These are phyloP conservation scores for Russula lepida DNA, from an alignment of 768 basidiomycete genomes.

Conservation along the genomic window DNA sequence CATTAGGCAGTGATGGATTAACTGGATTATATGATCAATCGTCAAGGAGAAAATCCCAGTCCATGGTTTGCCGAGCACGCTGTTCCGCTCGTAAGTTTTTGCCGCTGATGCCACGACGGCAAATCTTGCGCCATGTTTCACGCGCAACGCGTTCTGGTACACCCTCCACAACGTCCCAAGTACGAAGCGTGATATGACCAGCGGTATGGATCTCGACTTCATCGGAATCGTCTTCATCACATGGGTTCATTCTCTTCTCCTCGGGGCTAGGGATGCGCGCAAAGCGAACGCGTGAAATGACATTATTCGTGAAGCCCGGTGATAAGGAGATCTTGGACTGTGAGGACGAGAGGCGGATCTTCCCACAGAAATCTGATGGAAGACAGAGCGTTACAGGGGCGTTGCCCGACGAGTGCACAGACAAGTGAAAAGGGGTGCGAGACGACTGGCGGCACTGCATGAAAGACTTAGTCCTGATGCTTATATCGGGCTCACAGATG, in stretches of 20 bases:
- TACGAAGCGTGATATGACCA: slow-evolving; percentile 58
- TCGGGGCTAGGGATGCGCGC: slow-evolving; percentile 23
- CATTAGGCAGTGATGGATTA: background rate
- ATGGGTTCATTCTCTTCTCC: slow-evolving; percentile 22
- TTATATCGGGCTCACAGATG: background rate
- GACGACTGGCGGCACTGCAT: slow-evolving; percentile 26
- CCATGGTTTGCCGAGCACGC: slow-evolving; percentile 41
- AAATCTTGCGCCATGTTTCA: slow-evolving; percentile 39
- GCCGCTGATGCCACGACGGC: slow-evolving; percentile 51
- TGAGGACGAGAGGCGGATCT: slow-evolving; percentile 46
- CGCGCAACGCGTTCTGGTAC: slow-evolving; percentile 54
- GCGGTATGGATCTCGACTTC: slow-evolving; percentile 54
- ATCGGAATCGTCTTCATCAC: slow-evolving; percentile 32
- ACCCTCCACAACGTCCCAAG: slow-evolving; percentile 69
- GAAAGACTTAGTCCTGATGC: background rate
- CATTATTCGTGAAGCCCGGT: slow-evolving; percentile 64
- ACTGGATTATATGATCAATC: slow-evolving; percentile 32
- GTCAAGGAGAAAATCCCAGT: slow-evolving; percentile 77
- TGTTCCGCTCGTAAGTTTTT: slow-evolving; percentile 34
- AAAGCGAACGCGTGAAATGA: slow-evolving; percentile 32
- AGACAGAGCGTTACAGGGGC: slow-evolving; percentile 71
- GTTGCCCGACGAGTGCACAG: slow-evolving; percentile 45
- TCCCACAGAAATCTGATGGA: slow-evolving; percentile 71
- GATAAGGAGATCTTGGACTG: slow-evolving; percentile 42
- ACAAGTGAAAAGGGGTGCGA: slow-evolving; percentile 34